Evolutionary conservation across 1,139 yeast genomes (phyloP), one percentile per base, ranked within the genome.

Genomic region (Kodamaea sp.): DNA sequence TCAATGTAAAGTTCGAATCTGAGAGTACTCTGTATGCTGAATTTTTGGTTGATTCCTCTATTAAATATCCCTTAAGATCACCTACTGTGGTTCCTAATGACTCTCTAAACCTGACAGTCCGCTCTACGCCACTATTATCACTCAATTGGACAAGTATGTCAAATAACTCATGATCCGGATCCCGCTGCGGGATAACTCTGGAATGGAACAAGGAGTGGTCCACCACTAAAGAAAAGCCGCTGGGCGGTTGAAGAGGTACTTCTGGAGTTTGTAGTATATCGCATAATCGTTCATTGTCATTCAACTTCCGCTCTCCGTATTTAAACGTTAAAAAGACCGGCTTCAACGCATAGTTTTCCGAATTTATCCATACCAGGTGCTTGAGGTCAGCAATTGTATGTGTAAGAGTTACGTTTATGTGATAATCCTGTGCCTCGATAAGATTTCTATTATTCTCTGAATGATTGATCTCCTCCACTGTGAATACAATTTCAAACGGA

Each of bases 311-410:
- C 3, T 39, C 50, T 1, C 40, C 11, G 32, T 44, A 42, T 4
- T 32, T 29, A 11, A 64, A 32, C 15, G 30, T 42, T 10, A 60
- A 21, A 27, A 55, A 54, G 7, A 50, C 18, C 10, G 70, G 70
- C 34, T 47, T 53, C 26, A 64, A 45, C 12, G 35, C 35, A 31
- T 43, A 38, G 19, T 59, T 44, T 3, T 42, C 42, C 4, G 67
- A 62, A 29, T 46, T 41, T 27, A 29, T 27, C 70, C 70, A 63
- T 7, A 64, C 46, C 51, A 47, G 56, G 8, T 63, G 53, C 21
- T 51, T 44, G 9, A 63, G 41, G 29, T 58, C 61, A 7, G 43
- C 41, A 22, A 59, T 42, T 2, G 38, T 38, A 35, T 61, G 63
- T 3, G 41, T 31, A 7, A 53, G 30, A 2, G 64, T 57, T 5